Evolutionary conservation across 2,329 filamentous ascomycete species (phyloP).

Genomic region (Scopulariopsis brevicaulis): DNA sequence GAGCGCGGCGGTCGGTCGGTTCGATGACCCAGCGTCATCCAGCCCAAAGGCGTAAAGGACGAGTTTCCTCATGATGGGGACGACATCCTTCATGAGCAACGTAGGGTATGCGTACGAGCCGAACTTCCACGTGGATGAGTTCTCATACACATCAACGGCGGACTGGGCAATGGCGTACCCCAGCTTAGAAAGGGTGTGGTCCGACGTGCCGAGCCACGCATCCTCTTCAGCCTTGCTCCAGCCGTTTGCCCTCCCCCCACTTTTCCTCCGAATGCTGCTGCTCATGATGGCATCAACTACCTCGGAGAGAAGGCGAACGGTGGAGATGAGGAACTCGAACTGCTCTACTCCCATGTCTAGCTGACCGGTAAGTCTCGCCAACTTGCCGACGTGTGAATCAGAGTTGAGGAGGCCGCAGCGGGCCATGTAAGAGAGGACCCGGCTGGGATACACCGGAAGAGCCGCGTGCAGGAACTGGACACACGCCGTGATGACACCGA

Average conservation of each 20-base stretch:
- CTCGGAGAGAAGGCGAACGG: constrained; percentile 61
- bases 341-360: constrained; percentile 68
- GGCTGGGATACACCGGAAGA: constrained; percentile 62
- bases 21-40: constrained; percentile 42
- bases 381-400: constrained; percentile 62
- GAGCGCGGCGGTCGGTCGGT: constrained; percentile 47
- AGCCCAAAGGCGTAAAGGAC: constrained; percentile 65
- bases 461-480: constrained; percentile 70
- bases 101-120: constrained; percentile 54
- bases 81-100: constrained; percentile 55
- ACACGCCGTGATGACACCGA: constrained; percentile 59
- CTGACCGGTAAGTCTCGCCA: constrained; percentile 69
- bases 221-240: constrained; percentile 35
- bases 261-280: constrained; percentile 56
- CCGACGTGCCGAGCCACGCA: constrained; percentile 61
- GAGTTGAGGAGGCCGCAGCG: constrained; percentile 70
- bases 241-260: constrained; percentile 33
- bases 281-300: constrained; percentile 66
- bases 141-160: constrained; percentile 76
- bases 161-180: constrained; percentile 63
- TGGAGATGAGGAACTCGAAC: constrained; percentile 66
- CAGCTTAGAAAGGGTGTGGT: constrained; percentile 63
- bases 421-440: constrained; percentile 83
- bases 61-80: constrained; percentile 59
- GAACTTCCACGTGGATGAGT: constrained; percentile 78